Percentiles rank a stretch among this genome's conserved stretches.
Conservation (phyloP, 2,329 filamentous ascomycete genomes). For the Penicillium sp. region DNA sequence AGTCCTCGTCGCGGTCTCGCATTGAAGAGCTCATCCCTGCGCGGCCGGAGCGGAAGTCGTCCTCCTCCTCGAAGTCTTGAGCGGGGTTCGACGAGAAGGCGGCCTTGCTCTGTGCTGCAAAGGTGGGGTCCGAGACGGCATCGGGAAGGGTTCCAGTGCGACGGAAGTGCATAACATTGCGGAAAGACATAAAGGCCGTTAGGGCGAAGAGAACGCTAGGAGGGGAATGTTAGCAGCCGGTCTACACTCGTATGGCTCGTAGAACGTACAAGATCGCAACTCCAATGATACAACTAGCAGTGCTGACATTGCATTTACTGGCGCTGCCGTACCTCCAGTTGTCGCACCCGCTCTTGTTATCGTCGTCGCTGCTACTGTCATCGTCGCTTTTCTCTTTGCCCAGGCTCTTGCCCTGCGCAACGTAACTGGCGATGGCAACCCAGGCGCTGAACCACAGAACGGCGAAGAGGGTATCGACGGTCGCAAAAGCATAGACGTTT, state of each 20-base stretch:
- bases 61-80: conserved; percentile 52
- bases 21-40: conserved; percentile 46
- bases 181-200: conserved; percentile 59
- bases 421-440: conserved; percentile 61
- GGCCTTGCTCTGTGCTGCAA: conserved; percentile 55
- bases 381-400: conserved; percentile 43
- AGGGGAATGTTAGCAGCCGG: conserved; percentile 1
- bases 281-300: conserved; percentile 60
- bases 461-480: conserved; percentile 59
- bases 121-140: conserved; percentile 49
- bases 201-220: conserved; percentile 58
- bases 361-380: conserved; percentile 33
- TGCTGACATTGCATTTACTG: conserved; percentile 61
- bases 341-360: conserved; percentile 54
- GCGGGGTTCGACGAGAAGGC: conserved; percentile 54
- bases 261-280: conserved; percentile 60
- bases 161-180: conserved; percentile 61
- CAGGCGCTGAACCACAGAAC: conserved; percentile 66
- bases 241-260: not conserved
- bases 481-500: conserved; percentile 64
- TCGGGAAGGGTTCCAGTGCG: conserved; percentile 61
- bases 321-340: conserved; percentile 61
- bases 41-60: conserved; percentile 49
- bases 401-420: conserved; percentile 57
- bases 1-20: conserved; percentile 55